These are phyloP conservation scores for Botryotinia narcissicola DNA, from an alignment of 2,329 filamentous ascomycete genomes.

Conservation along the genomic window DNA sequence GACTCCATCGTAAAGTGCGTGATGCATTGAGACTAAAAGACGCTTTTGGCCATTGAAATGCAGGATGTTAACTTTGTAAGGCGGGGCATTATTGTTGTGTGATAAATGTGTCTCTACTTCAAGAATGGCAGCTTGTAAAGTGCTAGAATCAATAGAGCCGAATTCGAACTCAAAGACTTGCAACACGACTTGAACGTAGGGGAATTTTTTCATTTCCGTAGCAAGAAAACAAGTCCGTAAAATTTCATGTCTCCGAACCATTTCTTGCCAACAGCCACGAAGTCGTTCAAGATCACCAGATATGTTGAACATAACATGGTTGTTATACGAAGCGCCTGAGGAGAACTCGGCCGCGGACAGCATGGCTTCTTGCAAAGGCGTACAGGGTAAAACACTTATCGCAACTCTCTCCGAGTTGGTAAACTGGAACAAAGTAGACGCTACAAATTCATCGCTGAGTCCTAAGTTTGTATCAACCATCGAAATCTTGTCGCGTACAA, in stretches of 20 bases:
- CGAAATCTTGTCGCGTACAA: not conserved
- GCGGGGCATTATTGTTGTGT: conserved; percentile 27
- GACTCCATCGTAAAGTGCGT: conserved; percentile 83
- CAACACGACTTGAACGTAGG: conserved; percentile 73
- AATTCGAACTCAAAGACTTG: conserved; percentile 41
- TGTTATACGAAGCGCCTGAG: conserved; percentile 61
- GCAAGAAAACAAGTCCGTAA: conserved; percentile 72
- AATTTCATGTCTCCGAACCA: conserved; percentile 69
- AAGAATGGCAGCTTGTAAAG: conserved; percentile 1
- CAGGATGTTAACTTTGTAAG: conserved; percentile 31
- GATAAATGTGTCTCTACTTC: not conserved
- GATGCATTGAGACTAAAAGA: conserved; percentile 53
- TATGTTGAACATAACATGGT: conserved; percentile 66
- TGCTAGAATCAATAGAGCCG: conserved; percentile 13
- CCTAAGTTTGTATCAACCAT: conserved; percentile 26
- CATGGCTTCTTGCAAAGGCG: conserved; percentile 86
- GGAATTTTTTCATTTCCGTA: conserved; percentile 57
- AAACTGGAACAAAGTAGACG: conserved; percentile 27
- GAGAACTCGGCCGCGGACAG: conserved; percentile 54
- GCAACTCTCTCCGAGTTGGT: conserved; percentile 40
- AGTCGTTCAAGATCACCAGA: conserved; percentile 50
- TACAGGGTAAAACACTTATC: conserved; percentile 70
- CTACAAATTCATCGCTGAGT: conserved; percentile 29
- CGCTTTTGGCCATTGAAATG: conserved; percentile 14
- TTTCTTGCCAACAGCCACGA: conserved; percentile 57